A percentile compares a stretch with the other conserved stretches of the same genome.
Evolutionary conservation across 2,329 filamentous ascomycete species (phyloP).

Genomic region (Bretziella fagacearum): DNA sequence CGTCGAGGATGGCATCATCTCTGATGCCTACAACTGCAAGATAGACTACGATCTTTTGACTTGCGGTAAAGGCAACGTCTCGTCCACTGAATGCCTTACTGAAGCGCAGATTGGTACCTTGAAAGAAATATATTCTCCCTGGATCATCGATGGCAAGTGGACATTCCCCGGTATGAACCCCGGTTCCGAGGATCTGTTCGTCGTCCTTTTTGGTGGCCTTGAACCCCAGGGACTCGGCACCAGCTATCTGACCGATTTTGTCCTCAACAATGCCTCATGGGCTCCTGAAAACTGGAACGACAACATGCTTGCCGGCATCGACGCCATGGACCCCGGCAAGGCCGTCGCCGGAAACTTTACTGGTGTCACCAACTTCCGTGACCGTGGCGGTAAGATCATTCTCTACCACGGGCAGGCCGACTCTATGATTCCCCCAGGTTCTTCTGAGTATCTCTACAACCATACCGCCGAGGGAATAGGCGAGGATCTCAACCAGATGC

Average conservation of each 20-base stretch:
- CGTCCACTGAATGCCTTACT: constrained; percentile 25
- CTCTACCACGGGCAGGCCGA: constrained; percentile 29
- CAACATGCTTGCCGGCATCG: constrained; percentile 21
- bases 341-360: constrained; percentile 23
- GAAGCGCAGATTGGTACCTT: constrained; percentile 24
- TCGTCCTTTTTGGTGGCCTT: constrained; percentile 19
- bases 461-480: constrained; percentile 26
- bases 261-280: constrained; percentile 7
- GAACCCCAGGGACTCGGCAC: constrained; percentile 22
- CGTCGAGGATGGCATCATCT: constrained; percentile 32
- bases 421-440: constrained; percentile 23
- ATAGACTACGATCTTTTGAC: constrained; percentile 27
- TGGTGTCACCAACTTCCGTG: constrained; percentile 23
- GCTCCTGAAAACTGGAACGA: constrained; percentile 20
- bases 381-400: constrained; percentile 26
- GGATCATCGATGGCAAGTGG: constrained; percentile 18
- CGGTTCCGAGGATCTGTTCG: constrained; percentile 26
- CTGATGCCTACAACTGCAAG: constrained; percentile 28
- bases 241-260: constrained; percentile 23
- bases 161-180: constrained; percentile 27
- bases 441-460: constrained; percentile 23
- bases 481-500: constrained; percentile 21
- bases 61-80: constrained; percentile 20
- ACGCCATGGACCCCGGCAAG: constrained; percentile 23
- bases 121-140: constrained; percentile 20